Evolutionary conservation across 2,329 filamentous ascomycete genomes (phyloP).

Genomic region (Didymella keratinophila): DNA sequence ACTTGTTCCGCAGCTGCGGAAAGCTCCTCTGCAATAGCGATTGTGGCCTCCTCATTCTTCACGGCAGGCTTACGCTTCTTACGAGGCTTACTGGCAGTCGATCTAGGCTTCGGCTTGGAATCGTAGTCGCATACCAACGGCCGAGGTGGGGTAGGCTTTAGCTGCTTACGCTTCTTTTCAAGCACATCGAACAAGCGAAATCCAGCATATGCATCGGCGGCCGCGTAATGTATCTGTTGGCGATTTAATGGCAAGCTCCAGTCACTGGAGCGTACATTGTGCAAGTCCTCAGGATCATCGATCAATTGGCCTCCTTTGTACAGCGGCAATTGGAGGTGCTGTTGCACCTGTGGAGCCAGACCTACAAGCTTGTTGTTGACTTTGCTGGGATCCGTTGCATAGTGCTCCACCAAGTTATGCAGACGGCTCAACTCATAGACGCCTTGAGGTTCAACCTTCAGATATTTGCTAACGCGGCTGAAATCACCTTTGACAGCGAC

Average conservation of each 20-base stretch:
- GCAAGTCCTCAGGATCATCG: constrained; percentile 27
- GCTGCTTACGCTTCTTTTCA: constrained; percentile 69
- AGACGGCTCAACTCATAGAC: constrained; percentile 85
- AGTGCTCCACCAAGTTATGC: constrained; percentile 71
- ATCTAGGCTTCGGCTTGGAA: constrained; percentile 36
- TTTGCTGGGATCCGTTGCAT: constrained; percentile 64
- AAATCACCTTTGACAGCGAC: constrained; percentile 72
- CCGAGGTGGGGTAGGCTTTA: constrained; percentile 74
- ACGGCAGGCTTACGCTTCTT: constrained; percentile 19
- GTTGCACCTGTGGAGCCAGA: constrained; percentile 73
- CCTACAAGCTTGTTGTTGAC: constrained; percentile 65
- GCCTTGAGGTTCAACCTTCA: constrained; percentile 67
- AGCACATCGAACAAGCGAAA: constrained; percentile 76
- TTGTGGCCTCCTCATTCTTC: constrained; percentile 19
- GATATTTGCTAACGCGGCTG: constrained; percentile 70
- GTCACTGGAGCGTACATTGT: constrained; percentile 71
- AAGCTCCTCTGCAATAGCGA: constrained; percentile 16
- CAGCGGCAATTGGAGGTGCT: constrained; percentile 76
- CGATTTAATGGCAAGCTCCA: constrained; percentile 71
- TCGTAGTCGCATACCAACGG: constrained; percentile 74
- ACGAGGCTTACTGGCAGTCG: constrained; percentile 15
- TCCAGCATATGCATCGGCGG: constrained; percentile 85
- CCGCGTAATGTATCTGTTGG: constrained; percentile 75
- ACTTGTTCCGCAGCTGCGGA: constrained; percentile 31
- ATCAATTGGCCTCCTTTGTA: constrained; percentile 71